Evolutionary conservation across 2,329 filamentous ascomycete genomes (phyloP).

Genomic region (Sporothrix phasma): DNA sequence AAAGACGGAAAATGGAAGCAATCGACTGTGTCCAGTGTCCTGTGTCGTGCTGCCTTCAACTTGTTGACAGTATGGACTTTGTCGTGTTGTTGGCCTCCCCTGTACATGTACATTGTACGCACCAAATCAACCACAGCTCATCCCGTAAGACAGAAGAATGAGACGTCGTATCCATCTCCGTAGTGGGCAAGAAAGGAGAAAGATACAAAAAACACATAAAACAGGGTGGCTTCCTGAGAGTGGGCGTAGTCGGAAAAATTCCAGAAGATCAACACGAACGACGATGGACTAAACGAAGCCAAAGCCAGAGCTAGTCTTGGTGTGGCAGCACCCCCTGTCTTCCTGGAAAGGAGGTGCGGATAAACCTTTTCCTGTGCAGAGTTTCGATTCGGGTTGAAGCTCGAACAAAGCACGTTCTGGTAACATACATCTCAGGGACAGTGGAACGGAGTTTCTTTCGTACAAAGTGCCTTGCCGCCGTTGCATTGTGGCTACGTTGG

Average conservation of each 20-base stretch:
- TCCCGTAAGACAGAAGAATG: not conserved
- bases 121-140: not conserved
- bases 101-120: no score
- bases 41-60: no score
- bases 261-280: not conserved
- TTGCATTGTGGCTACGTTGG: not conserved
- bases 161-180: conserved; percentile 3
- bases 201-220: no score
- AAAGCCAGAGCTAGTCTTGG: not conserved
- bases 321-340: not conserved
- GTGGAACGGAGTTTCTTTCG: not conserved
- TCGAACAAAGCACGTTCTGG: not conserved
- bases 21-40: no score
- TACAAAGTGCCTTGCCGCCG: not conserved
- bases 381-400: not conserved
- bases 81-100: no score
- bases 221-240: not conserved
- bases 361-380: not conserved
- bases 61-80: no score
- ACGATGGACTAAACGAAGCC: not conserved
- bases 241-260: not conserved
- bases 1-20: not conserved
- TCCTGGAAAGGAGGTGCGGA: not conserved
- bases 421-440: not conserved
- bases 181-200: not conserved